Conservation (phyloP, 345 rosid species). For the Brassica carinata region DNA sequence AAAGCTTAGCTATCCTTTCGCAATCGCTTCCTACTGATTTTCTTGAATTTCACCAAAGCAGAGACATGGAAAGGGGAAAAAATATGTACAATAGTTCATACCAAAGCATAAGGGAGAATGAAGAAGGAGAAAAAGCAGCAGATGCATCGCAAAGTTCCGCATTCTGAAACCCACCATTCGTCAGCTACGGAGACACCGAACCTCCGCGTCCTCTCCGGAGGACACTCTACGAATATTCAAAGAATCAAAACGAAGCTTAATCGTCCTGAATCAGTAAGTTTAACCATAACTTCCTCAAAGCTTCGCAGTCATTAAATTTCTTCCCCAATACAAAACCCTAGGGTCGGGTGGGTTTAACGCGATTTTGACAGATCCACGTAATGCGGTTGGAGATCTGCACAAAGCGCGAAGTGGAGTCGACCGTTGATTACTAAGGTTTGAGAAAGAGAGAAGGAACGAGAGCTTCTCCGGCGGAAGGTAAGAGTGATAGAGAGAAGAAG, state of each 20-base stretch:
- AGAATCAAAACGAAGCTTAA: conserved; percentile 12
- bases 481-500: conserved; percentile 5
- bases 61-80: conserved; percentile 7
- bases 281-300: conserved; percentile 40
- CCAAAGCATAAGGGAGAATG: conserved; percentile 44
- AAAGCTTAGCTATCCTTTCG: conserved; percentile 7
- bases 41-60: not conserved
- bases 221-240: conserved; percentile 26
- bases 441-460: conserved; percentile 24
- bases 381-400: conserved; percentile 55
- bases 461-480: conserved; percentile 37
- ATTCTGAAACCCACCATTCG: conserved; percentile 48
- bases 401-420: conserved; percentile 15
- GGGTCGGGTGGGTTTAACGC: conserved; percentile 40
- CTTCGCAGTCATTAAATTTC: conserved; percentile 16
- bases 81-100: not conserved
- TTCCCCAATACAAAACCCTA: conserved; percentile 50
- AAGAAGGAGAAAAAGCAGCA: conserved; percentile 49
- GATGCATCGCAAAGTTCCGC: conserved; percentile 44
- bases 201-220: conserved; percentile 26
- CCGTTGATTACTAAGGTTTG: not conserved
- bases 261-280: conserved; percentile 20
- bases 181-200: conserved; percentile 42
- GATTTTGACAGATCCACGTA: conserved; percentile 62
- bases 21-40: not conserved